Evolutionary conservation across 176 grass and related monocot genomes (phyloP), one percentile per base, ranked within the genome.

Genomic region (Urochloa ruziziensis): DNA sequence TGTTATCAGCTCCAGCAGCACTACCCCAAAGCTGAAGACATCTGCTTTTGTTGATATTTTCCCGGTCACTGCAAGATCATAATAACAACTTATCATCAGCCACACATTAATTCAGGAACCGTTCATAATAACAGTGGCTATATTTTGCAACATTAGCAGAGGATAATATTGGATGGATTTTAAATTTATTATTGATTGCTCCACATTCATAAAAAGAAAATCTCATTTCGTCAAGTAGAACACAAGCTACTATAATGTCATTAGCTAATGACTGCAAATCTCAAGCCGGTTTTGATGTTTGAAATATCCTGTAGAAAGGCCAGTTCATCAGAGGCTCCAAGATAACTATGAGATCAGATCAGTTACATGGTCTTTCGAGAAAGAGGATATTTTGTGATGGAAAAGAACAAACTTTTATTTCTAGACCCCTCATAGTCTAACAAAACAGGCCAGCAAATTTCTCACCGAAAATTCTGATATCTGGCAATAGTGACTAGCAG

Each of bases 1-100:
- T 28, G 93, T 99, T 84, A 99, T 77, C 80, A 98, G 78, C 80
- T 98, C 96, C 91, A 99, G 91, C 74, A 99, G 89, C 70, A 99
- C 96, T 61, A 99, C 96, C 67, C 96, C 93, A 2, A 89, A 99
- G 80, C 93, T 99, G 91, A 96, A 99, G 33, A 99, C 93, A 28
- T 99, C 96, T 14, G 91, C 88, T 37, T 99, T 99, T 13, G 96
- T 96, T 36, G 96, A 96, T 82, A 99, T 91, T 63, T 99, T 99
- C 11, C 96, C 96, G 0, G 96, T 99, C 78, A 96, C 96, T 99
- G 91, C 65, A 88, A 18, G 49, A 85, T 73, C 44, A 82, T 42
- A 60, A 75, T 8, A 77, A 53, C 44, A 73, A 58, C 60, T 68
- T 63, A 58, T 51, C 51, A 64, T 71, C 72, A 82, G 53, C 9